phyloP scores from a whole-genome alignment of 129 eudicot species.

The Gnaphalium uliginosum region DNA sequence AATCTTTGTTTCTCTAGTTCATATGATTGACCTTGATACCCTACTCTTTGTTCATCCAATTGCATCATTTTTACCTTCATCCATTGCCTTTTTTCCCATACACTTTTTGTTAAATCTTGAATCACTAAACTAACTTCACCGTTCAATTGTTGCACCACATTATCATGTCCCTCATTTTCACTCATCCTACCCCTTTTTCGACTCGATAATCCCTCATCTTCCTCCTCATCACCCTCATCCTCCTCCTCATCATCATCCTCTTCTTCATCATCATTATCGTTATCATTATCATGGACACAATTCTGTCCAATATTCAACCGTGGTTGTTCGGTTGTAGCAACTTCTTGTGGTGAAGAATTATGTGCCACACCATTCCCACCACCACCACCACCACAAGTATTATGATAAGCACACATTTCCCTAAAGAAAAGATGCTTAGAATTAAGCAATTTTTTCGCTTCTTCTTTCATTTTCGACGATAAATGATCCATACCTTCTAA shows the following conservation, averaged over 20 bases:
- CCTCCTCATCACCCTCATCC: constrained; percentile 39
- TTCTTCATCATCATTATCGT: constrained; percentile 28
- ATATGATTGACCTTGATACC: constrained; percentile 47
- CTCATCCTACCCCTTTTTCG: constrained; percentile 25
- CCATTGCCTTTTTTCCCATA: constrained; percentile 75
- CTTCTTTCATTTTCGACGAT: constrained; percentile 73
- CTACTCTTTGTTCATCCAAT: constrained; percentile 64
- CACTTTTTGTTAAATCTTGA: constrained; percentile 46
- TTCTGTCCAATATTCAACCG: constrained; percentile 17
- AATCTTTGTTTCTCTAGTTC: constrained; percentile 66
- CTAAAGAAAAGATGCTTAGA: constrained; percentile 91
- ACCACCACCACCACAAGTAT: constrained; percentile 49
- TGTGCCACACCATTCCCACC: constrained; percentile 26
- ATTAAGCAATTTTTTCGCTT: constrained; percentile 72
- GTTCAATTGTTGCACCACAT: constrained; percentile 37
- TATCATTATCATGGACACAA: constrained; percentile 53
- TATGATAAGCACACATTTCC: constrained; percentile 97
- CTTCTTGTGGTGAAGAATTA: constrained; percentile 46
- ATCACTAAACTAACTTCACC: constrained; percentile 43
- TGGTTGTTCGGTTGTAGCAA: constrained; percentile 17
- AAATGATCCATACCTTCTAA: constrained; percentile 75
- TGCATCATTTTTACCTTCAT: constrained; percentile 52
- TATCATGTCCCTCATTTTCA: constrained; percentile 25
- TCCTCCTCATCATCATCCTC: constrained; percentile 37
- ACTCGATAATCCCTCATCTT: constrained; percentile 34